Base-by-base conservation (phyloP, 257 asterid species). In the Solanum bulbocastanum region DNA sequence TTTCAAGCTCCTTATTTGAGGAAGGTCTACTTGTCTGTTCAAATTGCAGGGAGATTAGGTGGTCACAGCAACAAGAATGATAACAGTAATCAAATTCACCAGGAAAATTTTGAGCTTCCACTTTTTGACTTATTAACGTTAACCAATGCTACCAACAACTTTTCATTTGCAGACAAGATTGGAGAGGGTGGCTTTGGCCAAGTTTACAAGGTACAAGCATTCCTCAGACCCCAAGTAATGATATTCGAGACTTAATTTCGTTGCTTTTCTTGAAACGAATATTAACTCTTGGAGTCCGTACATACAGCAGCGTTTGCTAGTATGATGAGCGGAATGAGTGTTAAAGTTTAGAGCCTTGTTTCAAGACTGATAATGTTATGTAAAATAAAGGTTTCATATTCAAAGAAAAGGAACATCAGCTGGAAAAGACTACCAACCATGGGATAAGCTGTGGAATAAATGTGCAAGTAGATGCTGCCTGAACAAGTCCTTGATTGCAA, bases 101-200 rank as follows among this genome's bases (percentile, higher is more conserved):
- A 81, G 9, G 89, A 90, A 20, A 84, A 83, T 74, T 86, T 88
- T 72, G 89, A 92, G 44, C 79, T 90, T 2, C 88, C 86, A 23
- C 33, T 74, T 16, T 83, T 92, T 68, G 86, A 87, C 35, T 74
- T 90, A 7, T 83, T 83, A 32, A 65, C 87, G 13, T 37, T 92
- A 30, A 25, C 74, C 36, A 87, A 90, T 69, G 94, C 93, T 71
- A 90, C 94, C 3, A 32, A 72, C 15, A 86, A 76, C 35, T 92
- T 90, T 58, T 87, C 90, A n/a, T 20, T 14, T 23, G 74, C 6
- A 42, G 89, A 89, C 68, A 90, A 90, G 91, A 90, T 92, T 39
- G 94, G 94, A 85, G 90, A 92, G 82, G 94, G 94, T 69, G 94
- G 94, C 25, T 92, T 79, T 76, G 94, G 94, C 6, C 87, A 92